Evolutionary conservation across 2,329 filamentous ascomycete genomes (phyloP).

Genomic region (Trichoderma sp.): DNA sequence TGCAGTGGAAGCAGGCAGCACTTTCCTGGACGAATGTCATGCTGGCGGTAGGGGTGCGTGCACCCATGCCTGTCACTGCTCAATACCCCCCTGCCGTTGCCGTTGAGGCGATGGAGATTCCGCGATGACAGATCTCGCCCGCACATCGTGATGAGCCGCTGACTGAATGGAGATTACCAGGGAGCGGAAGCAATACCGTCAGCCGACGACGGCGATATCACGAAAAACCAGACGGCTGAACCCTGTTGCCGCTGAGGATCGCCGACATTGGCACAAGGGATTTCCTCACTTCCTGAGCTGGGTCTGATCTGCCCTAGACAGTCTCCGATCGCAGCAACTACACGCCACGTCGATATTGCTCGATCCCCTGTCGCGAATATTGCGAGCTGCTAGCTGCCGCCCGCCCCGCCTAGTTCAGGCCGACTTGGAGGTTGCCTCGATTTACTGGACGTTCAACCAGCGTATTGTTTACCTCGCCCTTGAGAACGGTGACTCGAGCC

Average conservation of each 20-base stretch:
- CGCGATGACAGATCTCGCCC: conserved; percentile 1
- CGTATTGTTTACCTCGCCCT: background rate
- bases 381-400: background rate
- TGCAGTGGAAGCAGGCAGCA: background rate
- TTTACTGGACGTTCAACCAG: background rate
- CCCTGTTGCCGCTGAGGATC: background rate
- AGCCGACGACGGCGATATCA: conserved; percentile 20
- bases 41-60: background rate
- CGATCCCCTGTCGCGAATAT: background rate
- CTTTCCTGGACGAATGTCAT: background rate
- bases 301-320: conserved; percentile 21
- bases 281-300: background rate
- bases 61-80: background rate
- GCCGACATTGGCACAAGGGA: conserved; percentile 10
- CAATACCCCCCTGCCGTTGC: background rate
- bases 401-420: background rate
- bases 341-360: conserved; percentile 15
- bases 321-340: conserved; percentile 22
- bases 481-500: background rate
- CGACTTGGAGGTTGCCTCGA: conserved; percentile 2
- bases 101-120: background rate
- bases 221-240: conserved; percentile 1
- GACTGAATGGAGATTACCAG: conserved; percentile 19
- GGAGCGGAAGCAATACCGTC: conserved; percentile 1
- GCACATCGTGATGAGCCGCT: background rate